Evolutionary conservation across 2,329 filamentous ascomycete genomes (phyloP), one percentile per base, ranked within the genome.

Genomic region (Malbranchea cinnamomea): DNA sequence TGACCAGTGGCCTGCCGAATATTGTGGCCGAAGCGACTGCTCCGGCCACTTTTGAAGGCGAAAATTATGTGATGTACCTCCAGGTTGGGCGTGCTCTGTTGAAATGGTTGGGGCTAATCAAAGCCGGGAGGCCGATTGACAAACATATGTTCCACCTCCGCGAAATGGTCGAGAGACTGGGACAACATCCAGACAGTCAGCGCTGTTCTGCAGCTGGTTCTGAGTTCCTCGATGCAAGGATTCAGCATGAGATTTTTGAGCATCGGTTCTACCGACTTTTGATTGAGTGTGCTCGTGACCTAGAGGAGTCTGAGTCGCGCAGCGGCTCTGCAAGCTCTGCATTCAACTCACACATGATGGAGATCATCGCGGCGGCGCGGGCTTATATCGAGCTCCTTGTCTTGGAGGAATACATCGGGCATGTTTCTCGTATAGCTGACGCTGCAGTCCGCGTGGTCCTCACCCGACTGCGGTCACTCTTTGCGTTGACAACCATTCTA

Each of bases 41-140:
- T 4, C 40, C 39, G 2, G 40, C 41, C 7, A 55, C 52, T 0
- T 50, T 53, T 18, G 52, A 56, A 24, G 57, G 56, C 5, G 57
- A 60, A 32, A 60, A 56, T 25, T 55, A 52, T 31, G 54, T 56
- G 5, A 49, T 59, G 33, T 50, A 50, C 34, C 54, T 56, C 31
- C 52, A 60, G 40, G 41, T 56, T 12, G 44, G 46, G 4, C 41
- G 46, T 2, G 42, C 44, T 23, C 39, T 57, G 21, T 18, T 35
- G 10, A 37, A 34, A 30, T 12, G 35, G 20, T 29, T 28, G 12
- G 30, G 32, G 9, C 15, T 23, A 6, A 19, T 37, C 9, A 34
- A 32, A 21, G 20, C 19, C 9, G 35, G 35, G 16, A 25, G 26
- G n/a, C 32, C 13, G 22, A 32, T 37, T 17, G 32, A 34, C 16